These are phyloP conservation scores for Amphicarpaea edgeworthii DNA, from an alignment of 306 rosid genomes.

Conservation along the genomic window DNA sequence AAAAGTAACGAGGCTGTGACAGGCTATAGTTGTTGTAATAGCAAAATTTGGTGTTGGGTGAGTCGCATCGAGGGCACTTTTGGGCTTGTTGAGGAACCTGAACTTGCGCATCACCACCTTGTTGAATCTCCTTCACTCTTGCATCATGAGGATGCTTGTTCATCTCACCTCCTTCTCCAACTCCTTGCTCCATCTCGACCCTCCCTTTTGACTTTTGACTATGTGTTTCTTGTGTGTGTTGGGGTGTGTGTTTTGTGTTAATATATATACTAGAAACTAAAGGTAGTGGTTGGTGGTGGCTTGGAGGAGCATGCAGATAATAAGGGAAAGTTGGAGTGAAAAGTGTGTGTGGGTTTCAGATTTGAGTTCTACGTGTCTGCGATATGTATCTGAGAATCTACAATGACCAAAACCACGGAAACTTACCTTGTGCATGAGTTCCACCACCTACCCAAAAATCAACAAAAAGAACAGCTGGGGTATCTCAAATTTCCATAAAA, in stretches of 20 bases:
- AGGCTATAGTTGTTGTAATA: slow-evolving; percentile 77
- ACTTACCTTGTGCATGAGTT: slow-evolving; percentile 51
- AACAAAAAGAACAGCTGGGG: not conserved
- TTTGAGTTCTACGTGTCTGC: slow-evolving; percentile 54
- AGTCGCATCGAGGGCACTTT: slow-evolving; percentile 69
- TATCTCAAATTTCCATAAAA: not conserved
- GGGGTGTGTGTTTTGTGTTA: slow-evolving; percentile 11
- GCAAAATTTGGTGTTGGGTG: slow-evolving; percentile 71
- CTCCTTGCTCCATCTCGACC: slow-evolving; percentile 42
- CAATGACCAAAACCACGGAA: slow-evolving; percentile 55
- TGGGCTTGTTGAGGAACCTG: slow-evolving; percentile 31
- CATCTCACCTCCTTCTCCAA: slow-evolving; percentile 24
- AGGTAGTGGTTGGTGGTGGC: slow-evolving; percentile 3
- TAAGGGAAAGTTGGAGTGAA: slow-evolving; percentile 16
- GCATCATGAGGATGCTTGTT: slow-evolving; percentile 21
- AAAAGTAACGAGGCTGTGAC: slow-evolving; percentile 71
- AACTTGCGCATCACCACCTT: slow-evolving; percentile 18
- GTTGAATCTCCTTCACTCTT: not conserved
- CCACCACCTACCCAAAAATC: slow-evolving; percentile 40
- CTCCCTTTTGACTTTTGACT: not conserved
- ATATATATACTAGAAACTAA: slow-evolving; percentile 27
- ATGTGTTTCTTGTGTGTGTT: not conserved
- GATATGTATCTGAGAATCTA: slow-evolving; percentile 46
- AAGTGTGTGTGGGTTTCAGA: slow-evolving; percentile 36
- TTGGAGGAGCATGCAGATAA: slow-evolving; percentile 39